Evolutionary conservation across 495 filamentous ascomycete genomes (phyloP), one percentile per base, ranked within the genome.

Genomic region (Xylaria cubensis): DNA sequence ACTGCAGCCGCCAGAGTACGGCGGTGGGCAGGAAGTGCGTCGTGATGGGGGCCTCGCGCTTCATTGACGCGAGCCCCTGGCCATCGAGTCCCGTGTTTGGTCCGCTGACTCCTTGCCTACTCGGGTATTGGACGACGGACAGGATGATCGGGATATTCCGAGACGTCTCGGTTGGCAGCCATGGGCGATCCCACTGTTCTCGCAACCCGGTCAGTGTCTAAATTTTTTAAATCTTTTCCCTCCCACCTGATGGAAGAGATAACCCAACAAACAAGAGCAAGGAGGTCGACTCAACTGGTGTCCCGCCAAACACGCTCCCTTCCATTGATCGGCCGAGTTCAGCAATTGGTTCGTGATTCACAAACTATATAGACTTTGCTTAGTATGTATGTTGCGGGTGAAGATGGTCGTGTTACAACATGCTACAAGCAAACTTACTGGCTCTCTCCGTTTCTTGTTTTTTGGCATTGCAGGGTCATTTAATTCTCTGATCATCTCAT

Each of bases 271-370:
- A 17, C 1, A 64, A 46, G 0, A 55, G 29, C 24, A 67, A 36
- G 17, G 34, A 8, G 7, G 17, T 66, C 4, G 17, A 67, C 64
- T 67, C 15, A 67, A 46, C 46, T 55, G 46, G 64, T 36, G 64
- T 51, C 32, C 44, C 64, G 5, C 50, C 64, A 42, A 55, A 53
- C 26, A 53, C 64, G 24, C 5, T 29, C 34, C 1, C 34, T 55
- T 67, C 64, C 3, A 51, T 15, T 2, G 64, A 67, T n/a, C 64
- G 50, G 10, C 64, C 64, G 34, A 67, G 17, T 21, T 67, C 64
- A 19, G 46, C 46, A 32, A 55, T 55, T 7, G 64, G 29, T 13
- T 67, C 64, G 15, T 19, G 0, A 29, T 67, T 46, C 19, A 64
- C 21, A 19, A 44, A 64, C 61, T 64, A 64, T 21, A 51, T 3